Conservation (phyloP, 2,329 filamentous ascomycete species). For the Nigrospora osmanthi region DNA sequence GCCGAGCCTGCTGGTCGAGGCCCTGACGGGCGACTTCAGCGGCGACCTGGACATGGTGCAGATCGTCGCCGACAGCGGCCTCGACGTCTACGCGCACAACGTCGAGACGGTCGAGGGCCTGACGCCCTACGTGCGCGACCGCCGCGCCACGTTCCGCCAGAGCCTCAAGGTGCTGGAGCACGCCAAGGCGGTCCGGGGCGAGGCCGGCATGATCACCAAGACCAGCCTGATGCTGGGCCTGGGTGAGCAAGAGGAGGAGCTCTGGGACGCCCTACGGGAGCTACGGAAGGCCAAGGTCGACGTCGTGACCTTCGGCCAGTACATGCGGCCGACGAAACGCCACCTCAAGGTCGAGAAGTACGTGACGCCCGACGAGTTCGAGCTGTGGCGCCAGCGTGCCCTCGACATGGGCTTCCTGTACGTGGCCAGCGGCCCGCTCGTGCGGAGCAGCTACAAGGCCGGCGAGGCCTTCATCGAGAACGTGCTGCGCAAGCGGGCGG, state of each 20-base stretch:
- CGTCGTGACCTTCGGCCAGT: constrained; percentile 98
- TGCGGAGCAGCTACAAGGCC: constrained; percentile 94
- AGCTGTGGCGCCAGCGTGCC: constrained; percentile 82
- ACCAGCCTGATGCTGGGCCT: constrained; percentile 95
- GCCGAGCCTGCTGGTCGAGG: constrained; percentile 71
- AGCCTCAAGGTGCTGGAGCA: constrained; percentile 71
- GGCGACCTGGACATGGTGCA: constrained; percentile 83
- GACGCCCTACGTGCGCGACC: constrained; percentile 83
- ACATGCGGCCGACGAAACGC: constrained; percentile 97
- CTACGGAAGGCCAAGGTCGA: constrained; percentile 77
- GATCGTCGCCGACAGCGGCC: constrained; percentile 74
- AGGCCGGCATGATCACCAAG: constrained; percentile 84
- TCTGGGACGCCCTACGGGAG: constrained; percentile 72
- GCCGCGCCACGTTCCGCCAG: constrained; percentile 82
- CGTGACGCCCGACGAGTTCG: constrained; percentile 83
- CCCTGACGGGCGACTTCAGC: constrained; percentile 77
- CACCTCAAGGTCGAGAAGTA: constrained; percentile 98
- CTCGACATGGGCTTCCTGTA: constrained; percentile 96
- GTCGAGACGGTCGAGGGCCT: constrained; percentile 90
- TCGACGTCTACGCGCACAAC: constrained; percentile 97
- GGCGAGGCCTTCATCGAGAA: constrained; percentile 99
- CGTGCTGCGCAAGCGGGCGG: constrained; percentile 75
- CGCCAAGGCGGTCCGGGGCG: constrained; percentile 66
- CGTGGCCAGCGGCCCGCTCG: constrained; percentile 86
- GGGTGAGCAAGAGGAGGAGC: constrained; percentile 82